phyloP scores from a whole-genome alignment of 2,329 filamentous ascomycete genomes.

The Curvularia eragrostidis region DNA sequence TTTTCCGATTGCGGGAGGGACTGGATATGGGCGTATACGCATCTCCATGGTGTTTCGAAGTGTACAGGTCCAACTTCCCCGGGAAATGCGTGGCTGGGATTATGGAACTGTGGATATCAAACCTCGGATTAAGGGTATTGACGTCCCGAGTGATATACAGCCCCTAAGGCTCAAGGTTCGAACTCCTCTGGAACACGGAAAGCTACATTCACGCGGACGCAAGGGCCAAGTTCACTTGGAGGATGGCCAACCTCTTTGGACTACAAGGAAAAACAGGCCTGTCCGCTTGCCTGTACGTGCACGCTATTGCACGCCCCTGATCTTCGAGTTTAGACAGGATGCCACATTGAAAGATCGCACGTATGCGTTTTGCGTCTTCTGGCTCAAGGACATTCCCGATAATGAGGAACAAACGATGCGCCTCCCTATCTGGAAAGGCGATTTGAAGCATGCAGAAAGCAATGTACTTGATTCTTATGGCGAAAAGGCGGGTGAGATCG shows the following conservation, averaged over 20 bases:
- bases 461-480: conserved; percentile 59
- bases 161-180: conserved; percentile 65
- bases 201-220: conserved; percentile 59
- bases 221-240: conserved; percentile 38
- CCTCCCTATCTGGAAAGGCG: conserved; percentile 71
- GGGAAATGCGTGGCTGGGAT: conserved; percentile 70
- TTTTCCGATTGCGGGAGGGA: conserved; percentile 72
- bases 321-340: conserved; percentile 67
- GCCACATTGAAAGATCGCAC: conserved; percentile 61
- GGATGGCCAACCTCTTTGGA: conserved; percentile 59
- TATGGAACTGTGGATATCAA: conserved; percentile 72
- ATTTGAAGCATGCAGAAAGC: conserved; percentile 62
- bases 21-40: conserved; percentile 73
- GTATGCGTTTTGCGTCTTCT: conserved; percentile 68
- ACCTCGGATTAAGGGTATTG: conserved; percentile 57
- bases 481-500: conserved; percentile 65
- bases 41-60: conserved; percentile 77
- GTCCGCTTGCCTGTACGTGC: conserved; percentile 65
- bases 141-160: conserved; percentile 58
- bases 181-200: conserved; percentile 64
- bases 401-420: conserved; percentile 67
- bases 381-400: conserved; percentile 73
- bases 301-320: conserved; percentile 64
- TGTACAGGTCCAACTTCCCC: conserved; percentile 67
- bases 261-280: conserved; percentile 54